Evolutionary conservation across 1,284 basidiomycete genomes (phyloP).

Genomic region (Xanthoconium separans): DNA sequence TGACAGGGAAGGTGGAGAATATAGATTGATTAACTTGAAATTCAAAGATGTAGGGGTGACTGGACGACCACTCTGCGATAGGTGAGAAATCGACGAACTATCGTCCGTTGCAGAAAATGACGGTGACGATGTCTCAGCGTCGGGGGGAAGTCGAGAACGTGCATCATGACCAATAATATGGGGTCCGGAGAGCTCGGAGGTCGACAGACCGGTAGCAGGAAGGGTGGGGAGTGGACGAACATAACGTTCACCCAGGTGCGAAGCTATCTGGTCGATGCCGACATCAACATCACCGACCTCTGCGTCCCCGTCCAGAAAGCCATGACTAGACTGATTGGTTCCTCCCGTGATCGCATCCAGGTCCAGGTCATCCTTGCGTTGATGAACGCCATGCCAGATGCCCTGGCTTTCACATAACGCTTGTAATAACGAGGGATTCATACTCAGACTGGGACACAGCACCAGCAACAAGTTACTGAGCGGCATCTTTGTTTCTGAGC

Average conservation of each 20-base stretch:
- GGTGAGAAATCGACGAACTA: conserved; percentile 31
- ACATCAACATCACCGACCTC: neutral
- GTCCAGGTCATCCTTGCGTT: conserved; percentile 5
- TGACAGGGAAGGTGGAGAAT: conserved; percentile 41
- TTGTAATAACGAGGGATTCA: conserved; percentile 73
- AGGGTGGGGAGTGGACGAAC: conserved; percentile 30
- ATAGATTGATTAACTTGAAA: conserved; percentile 34
- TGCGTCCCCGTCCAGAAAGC: neutral
- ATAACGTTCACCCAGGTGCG: conserved; percentile 15
- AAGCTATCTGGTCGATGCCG: neutral
- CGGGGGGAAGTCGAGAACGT: conserved; percentile 6
- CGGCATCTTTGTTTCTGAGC: conserved; percentile 79
- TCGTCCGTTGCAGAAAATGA: conserved; percentile 30
- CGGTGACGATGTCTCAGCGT: conserved; percentile 24
- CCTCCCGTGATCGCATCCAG: conserved; percentile 6
- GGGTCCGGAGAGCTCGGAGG: conserved; percentile 9
- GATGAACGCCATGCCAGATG: conserved; percentile 53
- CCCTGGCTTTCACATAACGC: conserved; percentile 69
- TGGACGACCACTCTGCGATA: conserved; percentile 31
- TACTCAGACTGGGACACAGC: conserved; percentile 77
- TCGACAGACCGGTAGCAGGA: conserved; percentile 16
- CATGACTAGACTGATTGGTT: neutral
- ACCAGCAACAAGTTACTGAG: conserved; percentile 77
- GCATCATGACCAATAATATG: conserved; percentile 1
- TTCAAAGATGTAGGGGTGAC: conserved; percentile 40